These are phyloP conservation scores for Cochlearia excelsa DNA, from an alignment of 345 rosid species.

Conservation along the genomic window DNA sequence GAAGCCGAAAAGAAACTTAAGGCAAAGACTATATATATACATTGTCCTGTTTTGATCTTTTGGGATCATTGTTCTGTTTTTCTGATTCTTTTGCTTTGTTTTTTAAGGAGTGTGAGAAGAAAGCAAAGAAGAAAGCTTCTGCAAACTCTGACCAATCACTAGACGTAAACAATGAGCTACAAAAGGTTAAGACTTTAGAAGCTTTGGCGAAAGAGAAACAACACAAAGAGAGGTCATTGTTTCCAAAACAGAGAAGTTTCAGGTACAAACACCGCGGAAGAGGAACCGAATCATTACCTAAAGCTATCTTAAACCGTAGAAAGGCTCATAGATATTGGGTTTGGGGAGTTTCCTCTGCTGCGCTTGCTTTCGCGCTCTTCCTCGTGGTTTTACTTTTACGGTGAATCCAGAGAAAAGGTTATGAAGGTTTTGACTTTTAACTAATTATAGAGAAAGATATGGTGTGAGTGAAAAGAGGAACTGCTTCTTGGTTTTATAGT, in stretches of 20 bases:
- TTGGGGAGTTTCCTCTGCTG: slow-evolving; percentile 59
- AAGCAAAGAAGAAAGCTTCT: slow-evolving; percentile 72
- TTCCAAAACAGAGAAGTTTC: slow-evolving; percentile 45
- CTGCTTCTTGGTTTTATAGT: slow-evolving; percentile 19
- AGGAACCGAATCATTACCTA: slow-evolving; percentile 63
- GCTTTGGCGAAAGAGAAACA: slow-evolving; percentile 41
- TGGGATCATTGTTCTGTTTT: neutral
- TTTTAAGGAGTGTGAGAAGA: slow-evolving; percentile 86
- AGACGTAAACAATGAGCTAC: slow-evolving; percentile 42
- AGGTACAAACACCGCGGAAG: slow-evolving; percentile 51
- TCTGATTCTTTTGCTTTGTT: neutral
- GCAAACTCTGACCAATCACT: slow-evolving; percentile 38
- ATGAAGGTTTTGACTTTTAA: neutral
- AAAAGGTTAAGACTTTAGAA: slow-evolving; percentile 38
- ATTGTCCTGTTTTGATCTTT: neutral
- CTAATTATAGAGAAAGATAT: slow-evolving; percentile 23
- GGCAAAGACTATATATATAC: slow-evolving; percentile 42
- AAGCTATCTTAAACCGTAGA: slow-evolving; percentile 62
- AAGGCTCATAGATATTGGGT: slow-evolving; percentile 63
- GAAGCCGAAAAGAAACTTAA: slow-evolving; percentile 90
- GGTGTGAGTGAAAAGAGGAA: slow-evolving; percentile 16
- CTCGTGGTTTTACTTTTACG: slow-evolving; percentile 42
- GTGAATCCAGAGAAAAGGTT: slow-evolving; percentile 20
- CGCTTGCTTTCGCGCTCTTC: slow-evolving; percentile 41
- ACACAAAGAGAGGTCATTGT: slow-evolving; percentile 29